These are phyloP conservation scores for Dendrocalamus sinicus DNA, from an alignment of 176 grass and related monocot species.

Conservation along the genomic window DNA sequence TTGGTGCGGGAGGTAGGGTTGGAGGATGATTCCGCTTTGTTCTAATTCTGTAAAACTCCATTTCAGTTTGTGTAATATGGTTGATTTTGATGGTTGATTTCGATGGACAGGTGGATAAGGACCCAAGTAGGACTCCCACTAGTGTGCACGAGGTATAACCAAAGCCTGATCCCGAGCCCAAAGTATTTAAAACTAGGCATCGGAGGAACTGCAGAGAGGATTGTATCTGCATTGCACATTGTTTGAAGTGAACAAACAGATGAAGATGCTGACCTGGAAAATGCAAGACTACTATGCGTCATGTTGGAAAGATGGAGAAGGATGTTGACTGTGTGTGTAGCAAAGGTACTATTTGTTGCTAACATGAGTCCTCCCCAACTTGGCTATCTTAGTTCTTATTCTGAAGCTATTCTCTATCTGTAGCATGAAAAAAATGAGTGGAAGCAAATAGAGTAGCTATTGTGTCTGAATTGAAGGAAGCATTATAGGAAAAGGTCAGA, in stretches of 20 bases:
- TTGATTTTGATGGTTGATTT: not conserved
- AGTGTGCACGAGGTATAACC: no score
- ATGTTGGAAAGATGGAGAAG: constrained; percentile 79
- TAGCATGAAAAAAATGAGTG: constrained; percentile 67
- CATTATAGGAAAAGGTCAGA: constrained; percentile 85
- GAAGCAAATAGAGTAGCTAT: constrained; percentile 72
- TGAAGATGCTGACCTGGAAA: constrained; percentile 78
- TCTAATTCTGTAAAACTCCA: not conserved
- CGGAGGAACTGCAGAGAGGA: constrained; percentile 84
- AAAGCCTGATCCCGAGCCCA: no score
- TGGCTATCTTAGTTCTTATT: constrained; percentile 24
- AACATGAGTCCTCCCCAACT: not conserved
- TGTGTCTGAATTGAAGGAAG: constrained; percentile 85
- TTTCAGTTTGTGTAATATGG: not conserved
- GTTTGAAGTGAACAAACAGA: constrained; percentile 62
- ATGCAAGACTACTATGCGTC: constrained; percentile 68
- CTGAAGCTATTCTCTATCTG: constrained; percentile 52
- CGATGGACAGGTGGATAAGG: not conserved
- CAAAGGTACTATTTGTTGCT: constrained; percentile 60
- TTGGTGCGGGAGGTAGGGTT: not conserved
- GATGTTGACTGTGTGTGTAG: constrained; percentile 68
- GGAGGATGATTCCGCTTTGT: not conserved
- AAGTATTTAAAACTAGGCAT: constrained; percentile 64
- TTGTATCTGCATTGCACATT: constrained; percentile 78
- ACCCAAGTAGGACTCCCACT: no score